A percentile compares a stretch with the other conserved stretches of the same genome.
Evolutionary conservation across 345 rosid genomes (phyloP).

Genomic region (Camelina laxa): DNA sequence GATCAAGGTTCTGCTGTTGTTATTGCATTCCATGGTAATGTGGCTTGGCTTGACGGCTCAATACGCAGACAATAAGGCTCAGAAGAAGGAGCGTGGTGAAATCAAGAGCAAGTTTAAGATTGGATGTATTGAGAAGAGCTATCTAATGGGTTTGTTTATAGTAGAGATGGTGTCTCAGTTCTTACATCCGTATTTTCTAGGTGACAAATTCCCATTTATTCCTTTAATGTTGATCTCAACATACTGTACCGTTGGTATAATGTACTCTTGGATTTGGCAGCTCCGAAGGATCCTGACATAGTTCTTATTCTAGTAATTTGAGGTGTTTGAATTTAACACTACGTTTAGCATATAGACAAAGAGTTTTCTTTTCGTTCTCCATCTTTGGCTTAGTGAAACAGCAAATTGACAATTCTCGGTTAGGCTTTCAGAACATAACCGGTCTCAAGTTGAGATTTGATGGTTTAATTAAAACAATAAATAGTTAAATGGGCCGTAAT

Average conservation of each 20-base stretch:
- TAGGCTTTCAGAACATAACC: background rate
- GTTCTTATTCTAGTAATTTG: slow-evolving; percentile 1
- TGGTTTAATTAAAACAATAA: no score
- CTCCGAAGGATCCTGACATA: slow-evolving; percentile 49
- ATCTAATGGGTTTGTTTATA: slow-evolving; percentile 63
- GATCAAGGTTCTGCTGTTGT: slow-evolving; percentile 73
- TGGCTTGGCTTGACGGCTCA: slow-evolving; percentile 61
- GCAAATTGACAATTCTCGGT: background rate
- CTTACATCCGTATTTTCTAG: slow-evolving; percentile 68
- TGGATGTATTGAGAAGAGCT: slow-evolving; percentile 56
- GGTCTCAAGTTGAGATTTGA: background rate
- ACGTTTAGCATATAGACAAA: background rate
- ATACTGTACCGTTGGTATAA: slow-evolving; percentile 68
- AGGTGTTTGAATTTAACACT: background rate
- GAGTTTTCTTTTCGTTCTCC: background rate
- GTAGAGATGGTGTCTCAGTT: slow-evolving; percentile 79
- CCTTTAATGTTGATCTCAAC: slow-evolving; percentile 81
- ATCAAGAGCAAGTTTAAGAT: slow-evolving; percentile 49
- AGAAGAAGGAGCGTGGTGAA: slow-evolving; percentile 32
- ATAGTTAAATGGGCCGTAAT: slow-evolving; percentile 3
- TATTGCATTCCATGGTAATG: slow-evolving; percentile 59
- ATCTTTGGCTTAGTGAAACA: no score
- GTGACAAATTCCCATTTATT: slow-evolving; percentile 70
- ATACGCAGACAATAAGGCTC: slow-evolving; percentile 33
- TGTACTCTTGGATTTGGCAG: slow-evolving; percentile 94